Evolutionary conservation across 768 basidiomycete species (phyloP).

Genomic region (Mycena amicta): DNA sequence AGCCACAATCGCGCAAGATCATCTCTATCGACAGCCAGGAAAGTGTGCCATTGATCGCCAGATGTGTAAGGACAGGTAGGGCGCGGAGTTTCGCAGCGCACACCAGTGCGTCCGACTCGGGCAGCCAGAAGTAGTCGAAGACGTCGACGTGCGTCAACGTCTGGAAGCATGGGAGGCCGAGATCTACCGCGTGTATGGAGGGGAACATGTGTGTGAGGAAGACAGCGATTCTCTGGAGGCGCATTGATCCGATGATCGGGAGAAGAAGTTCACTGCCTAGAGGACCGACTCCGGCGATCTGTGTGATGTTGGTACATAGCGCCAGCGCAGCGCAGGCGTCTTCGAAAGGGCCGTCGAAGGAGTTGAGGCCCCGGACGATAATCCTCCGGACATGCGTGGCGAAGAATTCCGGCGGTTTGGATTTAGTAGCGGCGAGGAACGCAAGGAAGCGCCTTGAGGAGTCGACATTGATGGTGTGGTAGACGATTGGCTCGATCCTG

Average conservation of each 20-base stretch:
- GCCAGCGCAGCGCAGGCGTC: neutral
- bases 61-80: neutral
- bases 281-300: neutral
- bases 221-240: neutral
- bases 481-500: neutral
- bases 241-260: neutral
- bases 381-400: neutral
- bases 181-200: neutral
- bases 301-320: neutral
- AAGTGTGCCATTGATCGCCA: neutral
- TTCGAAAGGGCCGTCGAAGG: neutral
- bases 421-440: neutral
- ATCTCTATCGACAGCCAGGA: neutral
- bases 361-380: neutral
- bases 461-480: neutral
- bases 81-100: neutral
- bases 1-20: too few species aligned
- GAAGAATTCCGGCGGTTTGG: neutral
- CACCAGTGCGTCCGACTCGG: neutral
- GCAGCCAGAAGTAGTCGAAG: neutral
- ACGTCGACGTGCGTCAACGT: neutral
- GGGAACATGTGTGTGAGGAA: neutral
- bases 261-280: neutral
- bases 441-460: neutral
- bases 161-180: neutral